A percentile compares a stretch with the other conserved stretches of the same genome.
phyloP scores from a whole-genome alignment of 2,329 filamentous ascomycete species.

The Exophiala aquamarina region DNA sequence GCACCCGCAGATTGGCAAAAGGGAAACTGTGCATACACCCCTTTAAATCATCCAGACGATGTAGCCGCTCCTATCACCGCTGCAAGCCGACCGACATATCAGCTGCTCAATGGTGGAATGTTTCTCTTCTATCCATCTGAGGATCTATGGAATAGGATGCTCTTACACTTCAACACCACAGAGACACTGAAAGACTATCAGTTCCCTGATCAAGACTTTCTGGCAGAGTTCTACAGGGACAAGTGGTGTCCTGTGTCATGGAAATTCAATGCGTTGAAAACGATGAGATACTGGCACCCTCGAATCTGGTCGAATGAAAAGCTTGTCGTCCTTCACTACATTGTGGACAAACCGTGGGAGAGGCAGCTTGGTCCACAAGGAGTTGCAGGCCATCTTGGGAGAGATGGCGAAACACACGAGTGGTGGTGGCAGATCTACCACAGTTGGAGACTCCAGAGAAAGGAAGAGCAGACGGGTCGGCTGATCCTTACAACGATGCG shows the following conservation, averaged over 20 bases:
- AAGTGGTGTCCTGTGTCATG: conserved; percentile 48
- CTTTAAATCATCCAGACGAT: conserved; percentile 38
- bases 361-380: conserved; percentile 43
- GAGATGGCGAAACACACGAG: conserved; percentile 52
- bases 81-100: conserved; percentile 38
- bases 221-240: conserved; percentile 48
- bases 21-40: conserved; percentile 51
- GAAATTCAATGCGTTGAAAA: conserved; percentile 56
- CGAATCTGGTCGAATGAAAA: conserved; percentile 52
- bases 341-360: conserved; percentile 58
- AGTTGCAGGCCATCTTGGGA: conserved; percentile 48
- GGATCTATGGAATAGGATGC: conserved; percentile 41
- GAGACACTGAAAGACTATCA: conserved; percentile 44
- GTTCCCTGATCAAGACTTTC: conserved; percentile 56
- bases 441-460: conserved; percentile 36
- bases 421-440: conserved; percentile 55
- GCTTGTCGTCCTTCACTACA: conserved; percentile 53
- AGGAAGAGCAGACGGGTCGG: conserved; percentile 5
- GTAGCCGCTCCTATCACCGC: conserved; percentile 24
- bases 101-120: conserved; percentile 52
- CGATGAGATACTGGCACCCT: conserved; percentile 53
- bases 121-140: conserved; percentile 50
- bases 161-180: conserved; percentile 41
- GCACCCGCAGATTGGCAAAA: conserved; percentile 49
- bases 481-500: conserved; percentile 12